Base-by-base conservation (phyloP, 2,329 filamentous ascomycete species). In the Dissoconium aciculare region DNA sequence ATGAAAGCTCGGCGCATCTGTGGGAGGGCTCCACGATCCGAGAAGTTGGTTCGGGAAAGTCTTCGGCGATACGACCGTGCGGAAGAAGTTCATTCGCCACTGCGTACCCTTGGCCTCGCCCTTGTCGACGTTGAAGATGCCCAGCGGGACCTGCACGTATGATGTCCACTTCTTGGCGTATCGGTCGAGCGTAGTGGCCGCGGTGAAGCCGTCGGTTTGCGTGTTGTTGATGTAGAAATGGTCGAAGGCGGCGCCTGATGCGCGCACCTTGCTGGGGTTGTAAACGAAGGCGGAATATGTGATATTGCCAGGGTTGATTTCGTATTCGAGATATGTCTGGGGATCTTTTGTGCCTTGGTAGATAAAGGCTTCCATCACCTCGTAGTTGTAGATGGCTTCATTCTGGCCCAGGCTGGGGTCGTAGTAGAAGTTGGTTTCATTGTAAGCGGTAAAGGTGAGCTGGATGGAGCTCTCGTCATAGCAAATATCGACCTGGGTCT, bases 41-140 rank as follows among this genome's bases (percentile, higher is more conserved):
- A 37, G 30, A 11, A 23, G 12, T 25, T 35, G 35, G 5, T 33
- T 17, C 10, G 37, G 34, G 11, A 37, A 37, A 2, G 35, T 35
- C 6, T 33, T n/a, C 9, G 28, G 30, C 14, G 26, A 28, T 5
- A 35, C 33, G 2, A 38, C 33, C 11, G 36, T 40, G 2, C 38
- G 33, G 25, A 38, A 40, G 30, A 40, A 40, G 19, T 40, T 40
- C 38, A 40, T 40, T 8, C 38, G 27, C 38, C 38, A 40, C 26
- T 34, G 16, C n/a, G 35, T 40, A 10, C 36, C 38, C 26, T 34
- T 27, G 4, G 27, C 37, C 26, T 21, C 11, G 13, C 33, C 33
- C 8, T 36, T 31, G 6, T 32, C 31, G 5, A 40, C 33, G 17
- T 38, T 38, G 28, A 35, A 40, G 5, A 40, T 17, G 9, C 26